Evolutionary conservation across 148 eudicot genomes (phyloP), one percentile per base, ranked within the genome.

Genomic region (Heliamphora exappendiculata): DNA sequence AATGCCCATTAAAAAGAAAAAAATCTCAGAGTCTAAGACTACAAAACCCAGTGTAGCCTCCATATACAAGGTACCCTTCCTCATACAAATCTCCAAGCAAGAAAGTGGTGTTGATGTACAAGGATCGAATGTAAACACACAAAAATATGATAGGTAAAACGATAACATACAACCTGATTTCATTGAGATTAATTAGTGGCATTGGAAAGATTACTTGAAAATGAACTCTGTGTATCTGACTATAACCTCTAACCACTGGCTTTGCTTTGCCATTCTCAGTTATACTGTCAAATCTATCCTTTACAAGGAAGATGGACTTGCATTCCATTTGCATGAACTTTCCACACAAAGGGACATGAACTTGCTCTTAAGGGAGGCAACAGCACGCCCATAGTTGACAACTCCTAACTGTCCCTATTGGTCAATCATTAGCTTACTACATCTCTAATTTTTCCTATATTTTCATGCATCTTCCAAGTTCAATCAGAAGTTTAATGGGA

Each of bases 251-350:
- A 5, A 26, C 49, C 70, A 64, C 24, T 5, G 36, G 22, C 49
- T 47, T 66, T 20, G 8, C 26, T 20, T 66, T 39, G 5, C 26
- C 13, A 20, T 37, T n/a, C 70, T 37, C 11, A 39, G n/a, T 36
- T 13, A 37, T 19, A 66, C 49, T 4, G 42, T n/a, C 70, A 66
- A 22, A 66, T 64, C 70, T 41, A 67, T n/a, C 51, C 3, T 41
- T 41, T 39, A 44, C 71, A 20, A n/a, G 6, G 9, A 28, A 67
- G 71, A 41, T 22, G 16, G 3, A 67, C 36, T 36, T 9, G 26
- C 29, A 66, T 39, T 33, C 70, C 70, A 66, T 67, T 67, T 22
- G 33, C 50, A 67, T 67, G 19, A 67, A 33, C 71, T 67, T 22
- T 19, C 42, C 12, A 39, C 29, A 14, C 29, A 39, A 9, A 66